A percentile compares a stretch with the other conserved stretches of the same genome.
Conservation (phyloP, 1,284 basidiomycete species). For the Cerrena zonata region DNA sequence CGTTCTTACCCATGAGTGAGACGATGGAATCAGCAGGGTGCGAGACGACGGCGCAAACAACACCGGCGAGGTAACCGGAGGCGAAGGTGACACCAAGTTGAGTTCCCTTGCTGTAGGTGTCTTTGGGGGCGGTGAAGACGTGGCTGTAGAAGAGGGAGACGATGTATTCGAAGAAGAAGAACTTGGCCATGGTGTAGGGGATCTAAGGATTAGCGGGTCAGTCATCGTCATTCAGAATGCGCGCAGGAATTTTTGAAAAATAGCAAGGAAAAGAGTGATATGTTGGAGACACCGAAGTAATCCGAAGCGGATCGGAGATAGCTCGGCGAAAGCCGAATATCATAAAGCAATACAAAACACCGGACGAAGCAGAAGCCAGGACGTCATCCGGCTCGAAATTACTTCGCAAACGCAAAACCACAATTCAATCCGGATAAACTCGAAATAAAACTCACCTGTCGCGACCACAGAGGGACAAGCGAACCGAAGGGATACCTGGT, state of each 20-base stretch:
- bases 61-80: slow-evolving; percentile 78
- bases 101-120: slow-evolving; percentile 61
- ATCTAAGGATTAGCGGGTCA: too few relatives aligned
- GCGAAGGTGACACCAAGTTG: slow-evolving; percentile 78
- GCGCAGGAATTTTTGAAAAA: slow-evolving; percentile 1
- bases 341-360: too few relatives aligned
- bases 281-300: too few relatives aligned
- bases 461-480: slow-evolving; percentile 76
- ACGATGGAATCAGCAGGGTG: slow-evolving; percentile 78
- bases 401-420: too few relatives aligned
- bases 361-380: too few relatives aligned
- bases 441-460: slow-evolving; percentile 47
- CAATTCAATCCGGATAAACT: background rate
- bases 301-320: too few relatives aligned
- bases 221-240: too few relatives aligned
- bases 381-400: too few relatives aligned
- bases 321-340: too few relatives aligned
- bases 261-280: too few relatives aligned
- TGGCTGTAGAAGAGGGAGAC: slow-evolving; percentile 72
- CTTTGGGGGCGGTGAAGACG: slow-evolving; percentile 70
- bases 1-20: slow-evolving; percentile 70
- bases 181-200: slow-evolving; percentile 85
- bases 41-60: slow-evolving; percentile 77
- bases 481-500: slow-evolving; percentile 80
- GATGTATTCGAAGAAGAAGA: slow-evolving; percentile 80